A percentile compares a stretch with the other conserved stretches of the same genome.
Evolutionary conservation across 345 rosid species (phyloP).

Genomic region (Salix koriyanagi): DNA sequence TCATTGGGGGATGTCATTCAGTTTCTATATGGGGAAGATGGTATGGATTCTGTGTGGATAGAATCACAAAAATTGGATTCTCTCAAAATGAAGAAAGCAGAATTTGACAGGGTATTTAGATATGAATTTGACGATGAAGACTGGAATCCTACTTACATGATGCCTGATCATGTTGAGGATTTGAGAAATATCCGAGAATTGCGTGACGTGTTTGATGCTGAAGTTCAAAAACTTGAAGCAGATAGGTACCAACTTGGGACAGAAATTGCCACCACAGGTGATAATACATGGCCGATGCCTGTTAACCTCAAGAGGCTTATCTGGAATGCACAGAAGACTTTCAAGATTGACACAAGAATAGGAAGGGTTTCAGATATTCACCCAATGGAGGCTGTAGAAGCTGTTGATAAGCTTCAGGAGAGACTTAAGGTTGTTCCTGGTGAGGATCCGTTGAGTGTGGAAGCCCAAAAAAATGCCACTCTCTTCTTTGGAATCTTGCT

Average conservation of each 20-base stretch:
- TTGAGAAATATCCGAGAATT: constrained; percentile 80
- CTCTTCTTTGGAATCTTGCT: constrained; percentile 88
- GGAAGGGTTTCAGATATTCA: constrained; percentile 73
- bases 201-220: constrained; percentile 91
- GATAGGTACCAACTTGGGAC: constrained; percentile 86
- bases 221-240: constrained; percentile 81
- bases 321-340: constrained; percentile 98
- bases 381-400: constrained; percentile 95
- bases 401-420: constrained; percentile 94
- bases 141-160: constrained; percentile 84
- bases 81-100: constrained; percentile 74
- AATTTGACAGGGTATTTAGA: constrained; percentile 73
- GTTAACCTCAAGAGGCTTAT: constrained; percentile 91
- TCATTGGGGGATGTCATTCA: constrained; percentile 97
- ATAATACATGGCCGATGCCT: constrained; percentile 86
- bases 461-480: constrained; percentile 99
- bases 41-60: constrained; percentile 98
- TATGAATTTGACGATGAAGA: constrained; percentile 76
- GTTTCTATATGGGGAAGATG: constrained; percentile 98
- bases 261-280: constrained; percentile 93
- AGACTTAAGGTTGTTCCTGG: constrained; percentile 94
- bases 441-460: constrained; percentile 79
- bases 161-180: constrained; percentile 82
- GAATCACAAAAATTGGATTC: constrained; percentile 94
- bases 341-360: constrained; percentile 62